Evolutionary conservation across 768 basidiomycete genomes (phyloP), one percentile per base, ranked within the genome.

Genomic region (Auricularia heimuer): DNA sequence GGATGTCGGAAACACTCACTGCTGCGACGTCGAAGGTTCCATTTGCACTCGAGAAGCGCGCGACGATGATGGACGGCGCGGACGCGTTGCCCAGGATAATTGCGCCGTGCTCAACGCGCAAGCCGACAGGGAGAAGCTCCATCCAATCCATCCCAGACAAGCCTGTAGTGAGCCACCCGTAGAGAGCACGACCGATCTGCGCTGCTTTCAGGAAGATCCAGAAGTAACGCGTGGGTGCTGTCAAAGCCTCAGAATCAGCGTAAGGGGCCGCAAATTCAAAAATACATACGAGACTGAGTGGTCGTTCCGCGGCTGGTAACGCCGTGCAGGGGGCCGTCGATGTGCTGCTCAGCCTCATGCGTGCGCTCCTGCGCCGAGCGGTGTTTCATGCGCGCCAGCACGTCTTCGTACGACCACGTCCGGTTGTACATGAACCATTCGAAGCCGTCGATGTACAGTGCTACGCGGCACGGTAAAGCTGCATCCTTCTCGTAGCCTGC

Each of bases 361-460:
- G 56, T 24, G 24, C 18, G 29, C 10, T 73, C 77, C 62, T 76
- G 73, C 62, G 73, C 79, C 54, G 76, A 66, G 72, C 78, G 77
- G 24, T 73, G 76, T 65, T 83, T 82, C 81, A 94, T 85, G 71
- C 89, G 85, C 11, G 88, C 82, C 21, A 96, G 76, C 63, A 98
- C 94, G 63, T 85, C 82, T 71, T 98, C 94, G 75, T 89, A 98
- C 3, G 93, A 87, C 3, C 91, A 84, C 3, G 92, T 95, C 61
- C 86, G 81, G 75, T 98, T 98, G 75, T 92, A 97, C 51, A 98
- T 70, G 73, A 92, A 92, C 88, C 92, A 94, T 73, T 98, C 94
- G 54, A 94, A 80, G 18, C 96, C 96, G 69, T 95, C 85, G 3
- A 91, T 70, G 6, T 86, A 86, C 35, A 94, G 72, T 64, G 90